Evolutionary conservation across 2,329 filamentous ascomycete species (phyloP), one percentile per base, ranked within the genome.

Genomic region (Colletotrichum coccodes): DNA sequence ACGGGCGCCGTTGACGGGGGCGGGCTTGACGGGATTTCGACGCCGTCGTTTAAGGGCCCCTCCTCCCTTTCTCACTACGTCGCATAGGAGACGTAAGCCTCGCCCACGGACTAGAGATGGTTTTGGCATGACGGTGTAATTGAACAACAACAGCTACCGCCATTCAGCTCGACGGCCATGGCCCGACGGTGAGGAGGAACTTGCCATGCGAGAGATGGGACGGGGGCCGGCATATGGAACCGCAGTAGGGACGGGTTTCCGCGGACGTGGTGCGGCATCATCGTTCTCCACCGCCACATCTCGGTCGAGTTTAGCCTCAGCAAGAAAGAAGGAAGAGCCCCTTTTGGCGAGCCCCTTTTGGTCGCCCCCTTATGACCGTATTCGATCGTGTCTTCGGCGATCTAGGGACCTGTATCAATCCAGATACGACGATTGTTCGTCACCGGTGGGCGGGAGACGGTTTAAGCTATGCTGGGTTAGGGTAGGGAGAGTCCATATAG

Each of bases 31-130:
- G 38, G 54, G 23, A 52, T 54, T 47, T 21, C 56, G 42, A n/a
- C 56, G 42, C 56, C 42, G 16, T 49, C 56, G 56, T 38, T 36
- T 23, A 36, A 36, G 56, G 42, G 56, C 34, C 56, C 32, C 50
- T 40, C 50, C 56, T 40, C 50, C 56, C 30, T 59, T 36, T 21
- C 14, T 47, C 42, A 49, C 38, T 47, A 49, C 42, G 56, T 59
- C 30, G 56, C 42, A 59, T 46, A 36, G 56, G 56, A 36, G 42
- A 59, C 42, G 18, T 30, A 26, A 16, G 47, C 47, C 18, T 34
- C 47, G 46, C 12, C 8, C 26, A 28, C 16, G 23, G 54, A 12
- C 26, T 32, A 34, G 18, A 21, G n/a, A 12, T 26, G 30, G 42
- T 7, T 30, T 23, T 58, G 34, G 54, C 54, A 58, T 23, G 54